Conservation (phyloP, 2,329 filamentous ascomycete species). For the Monilinia fructigena region DNA sequence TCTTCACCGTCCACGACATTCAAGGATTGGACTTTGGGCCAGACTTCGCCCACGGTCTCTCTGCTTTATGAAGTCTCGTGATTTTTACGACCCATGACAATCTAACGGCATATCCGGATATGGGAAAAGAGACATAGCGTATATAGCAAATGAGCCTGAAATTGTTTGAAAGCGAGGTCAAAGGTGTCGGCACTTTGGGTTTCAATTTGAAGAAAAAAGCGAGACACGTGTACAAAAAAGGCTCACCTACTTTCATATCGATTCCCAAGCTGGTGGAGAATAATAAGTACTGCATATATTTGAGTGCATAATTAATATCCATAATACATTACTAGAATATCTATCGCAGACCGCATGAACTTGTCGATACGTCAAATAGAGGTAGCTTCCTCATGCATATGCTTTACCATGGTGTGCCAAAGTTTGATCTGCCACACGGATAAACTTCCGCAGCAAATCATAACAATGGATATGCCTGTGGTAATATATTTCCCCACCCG, state of each 20-base stretch:
- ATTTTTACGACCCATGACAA: slow-evolving; percentile 1
- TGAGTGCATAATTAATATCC: slow-evolving; percentile 17
- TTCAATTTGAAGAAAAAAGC: slow-evolving; percentile 4
- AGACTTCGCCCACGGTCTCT: slow-evolving; percentile 6
- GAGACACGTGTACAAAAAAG: slow-evolving; percentile 21
- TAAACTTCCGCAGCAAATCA: slow-evolving; percentile 20
- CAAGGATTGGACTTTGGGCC: slow-evolving; percentile 9
- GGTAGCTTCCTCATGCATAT: slow-evolving; percentile 15
- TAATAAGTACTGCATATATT: slow-evolving; percentile 3
- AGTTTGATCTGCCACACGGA: slow-evolving; percentile 19
- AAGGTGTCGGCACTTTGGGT: background rate
- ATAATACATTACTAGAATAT: slow-evolving; percentile 12
- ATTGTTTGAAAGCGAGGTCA: background rate
- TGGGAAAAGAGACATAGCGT: slow-evolving; percentile 3
- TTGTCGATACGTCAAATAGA: background rate
- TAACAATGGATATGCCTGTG: background rate
- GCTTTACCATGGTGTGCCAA: slow-evolving; percentile 7
- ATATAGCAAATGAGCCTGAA: background rate
- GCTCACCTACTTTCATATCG: slow-evolving; percentile 14
- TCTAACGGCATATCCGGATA: background rate
- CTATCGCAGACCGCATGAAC: slow-evolving; percentile 18
- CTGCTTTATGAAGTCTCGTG: slow-evolving; percentile 4
- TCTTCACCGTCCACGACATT: slow-evolving; percentile 11
- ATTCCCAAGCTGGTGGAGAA: slow-evolving; percentile 11
- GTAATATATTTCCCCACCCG: slow-evolving; percentile 6